Conservation (phyloP, 805 yeast genomes). For the Ogataea thermomethanolica region DNA sequence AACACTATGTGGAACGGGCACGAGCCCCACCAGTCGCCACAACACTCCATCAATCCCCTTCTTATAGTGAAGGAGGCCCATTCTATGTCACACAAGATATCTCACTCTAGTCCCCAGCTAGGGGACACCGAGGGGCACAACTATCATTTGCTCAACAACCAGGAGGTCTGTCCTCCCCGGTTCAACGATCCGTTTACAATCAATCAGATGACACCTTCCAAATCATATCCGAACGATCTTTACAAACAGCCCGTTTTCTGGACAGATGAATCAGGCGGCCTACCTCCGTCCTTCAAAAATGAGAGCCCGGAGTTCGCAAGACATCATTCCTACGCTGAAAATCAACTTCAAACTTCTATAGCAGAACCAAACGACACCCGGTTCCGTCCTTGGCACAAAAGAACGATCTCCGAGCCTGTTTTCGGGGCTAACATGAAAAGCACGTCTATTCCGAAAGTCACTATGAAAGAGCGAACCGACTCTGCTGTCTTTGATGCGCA, state of each 20-base stretch:
- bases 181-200: not conserved
- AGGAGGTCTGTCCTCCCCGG: slow-evolving; percentile 1
- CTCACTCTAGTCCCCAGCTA: too few species aligned
- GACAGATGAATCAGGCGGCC: not conserved
- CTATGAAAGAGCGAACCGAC: slow-evolving; percentile 14
- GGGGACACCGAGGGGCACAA: not conserved
- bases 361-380: not conserved
- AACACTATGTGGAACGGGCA: not conserved
- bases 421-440: not conserved
- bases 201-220: not conserved
- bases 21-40: not conserved
- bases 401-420: slow-evolving; percentile 16
- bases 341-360: not conserved
- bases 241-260: not conserved
- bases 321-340: not conserved
- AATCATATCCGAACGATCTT: not conserved
- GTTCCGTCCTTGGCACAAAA: slow-evolving; percentile 1
- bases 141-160: not conserved
- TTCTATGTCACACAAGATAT: too few species aligned
- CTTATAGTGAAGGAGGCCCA: not conserved
- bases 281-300: too few species aligned
- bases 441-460: slow-evolving; percentile 16
- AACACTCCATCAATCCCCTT: slow-evolving; percentile 1
- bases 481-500: slow-evolving; percentile 11
- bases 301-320: not conserved